Evolutionary conservation across 169 alveolate genomes (phyloP).

Genomic region (Ichthyophthirius multifiliis): DNA sequence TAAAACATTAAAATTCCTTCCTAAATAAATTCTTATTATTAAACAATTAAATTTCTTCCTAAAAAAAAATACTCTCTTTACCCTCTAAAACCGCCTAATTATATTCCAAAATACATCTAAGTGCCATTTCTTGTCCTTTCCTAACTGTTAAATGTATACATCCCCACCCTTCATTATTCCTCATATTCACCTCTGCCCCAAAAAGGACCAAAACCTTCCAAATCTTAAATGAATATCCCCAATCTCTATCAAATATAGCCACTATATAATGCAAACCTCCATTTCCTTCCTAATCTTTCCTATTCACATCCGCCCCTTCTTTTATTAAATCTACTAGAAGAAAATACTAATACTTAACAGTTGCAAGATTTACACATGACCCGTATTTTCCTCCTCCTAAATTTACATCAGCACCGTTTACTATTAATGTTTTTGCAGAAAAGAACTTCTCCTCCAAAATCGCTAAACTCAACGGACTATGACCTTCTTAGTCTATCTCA

Average conservation of each 20-base stretch:
- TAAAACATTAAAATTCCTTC: slow-evolving; percentile 28
- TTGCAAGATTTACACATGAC: slow-evolving; percentile 55
- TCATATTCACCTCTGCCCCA: slow-evolving; percentile 58
- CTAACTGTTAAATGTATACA: slow-evolving; percentile 79
- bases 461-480: slow-evolving; percentile 52
- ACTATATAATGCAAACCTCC: slow-evolving; percentile 58
- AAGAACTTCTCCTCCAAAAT: slow-evolving; percentile 50
- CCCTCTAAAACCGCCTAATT: too few relatives aligned
- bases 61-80: too few relatives aligned
- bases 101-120: slow-evolving; percentile 53
- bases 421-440: slow-evolving; percentile 37
- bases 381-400: slow-evolving; percentile 64
- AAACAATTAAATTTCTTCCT: too few relatives aligned
- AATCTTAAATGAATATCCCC: slow-evolving; percentile 16
- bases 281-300: slow-evolving; percentile 56
- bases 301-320: slow-evolving; percentile 49
- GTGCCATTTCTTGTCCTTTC: slow-evolving; percentile 61
- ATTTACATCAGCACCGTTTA: slow-evolving; percentile 43
- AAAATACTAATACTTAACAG: slow-evolving; percentile 41
- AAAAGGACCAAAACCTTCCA: slow-evolving; percentile 26
- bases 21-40: slow-evolving; percentile 33
- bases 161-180: slow-evolving; percentile 66
- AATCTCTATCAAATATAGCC: slow-evolving; percentile 40
- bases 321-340: slow-evolving; percentile 39
- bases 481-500: slow-evolving; percentile 43